Evolutionary conservation across 495 filamentous ascomycete species (phyloP).

Genomic region (Penicillium pulvis): DNA sequence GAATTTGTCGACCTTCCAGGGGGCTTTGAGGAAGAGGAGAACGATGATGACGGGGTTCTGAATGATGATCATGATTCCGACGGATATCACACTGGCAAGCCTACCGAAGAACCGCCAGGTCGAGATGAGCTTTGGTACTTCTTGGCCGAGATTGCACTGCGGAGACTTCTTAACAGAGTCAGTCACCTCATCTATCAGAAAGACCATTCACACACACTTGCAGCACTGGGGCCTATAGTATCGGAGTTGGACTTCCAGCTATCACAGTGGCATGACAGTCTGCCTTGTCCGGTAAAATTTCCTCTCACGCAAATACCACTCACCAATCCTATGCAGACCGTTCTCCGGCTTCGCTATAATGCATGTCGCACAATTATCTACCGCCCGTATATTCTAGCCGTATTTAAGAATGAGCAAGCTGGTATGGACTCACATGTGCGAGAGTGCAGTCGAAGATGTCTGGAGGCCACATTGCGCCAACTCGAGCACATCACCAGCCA

Average conservation of each 20-base stretch:
- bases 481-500: slow-evolving; percentile 77
- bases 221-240: slow-evolving; percentile 72
- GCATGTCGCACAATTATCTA: slow-evolving; percentile 86
- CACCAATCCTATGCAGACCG: slow-evolving; percentile 75
- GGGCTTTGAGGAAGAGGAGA: slow-evolving; percentile 64
- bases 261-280: slow-evolving; percentile 80
- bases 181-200: slow-evolving; percentile 81
- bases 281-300: slow-evolving; percentile 73
- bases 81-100: neutral
- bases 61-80: slow-evolving; percentile 6
- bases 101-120: slow-evolving; percentile 42
- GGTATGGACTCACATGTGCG: slow-evolving; percentile 67
- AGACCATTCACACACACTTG: slow-evolving; percentile 66
- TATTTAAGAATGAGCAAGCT: slow-evolving; percentile 74
- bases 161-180: slow-evolving; percentile 74
- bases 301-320: slow-evolving; percentile 66
- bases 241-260: slow-evolving; percentile 81
- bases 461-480: slow-evolving; percentile 80
- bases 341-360: slow-evolving; percentile 75
- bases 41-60: slow-evolving; percentile 48
- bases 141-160: slow-evolving; percentile 75
- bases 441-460: slow-evolving; percentile 76
- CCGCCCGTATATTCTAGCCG: slow-evolving; percentile 78
- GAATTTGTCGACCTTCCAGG: slow-evolving; percentile 77
- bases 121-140: slow-evolving; percentile 85